Evolutionary conservation across 208 protist genomes (phyloP).

Genomic region (Acanthamoeba triangularis): DNA sequence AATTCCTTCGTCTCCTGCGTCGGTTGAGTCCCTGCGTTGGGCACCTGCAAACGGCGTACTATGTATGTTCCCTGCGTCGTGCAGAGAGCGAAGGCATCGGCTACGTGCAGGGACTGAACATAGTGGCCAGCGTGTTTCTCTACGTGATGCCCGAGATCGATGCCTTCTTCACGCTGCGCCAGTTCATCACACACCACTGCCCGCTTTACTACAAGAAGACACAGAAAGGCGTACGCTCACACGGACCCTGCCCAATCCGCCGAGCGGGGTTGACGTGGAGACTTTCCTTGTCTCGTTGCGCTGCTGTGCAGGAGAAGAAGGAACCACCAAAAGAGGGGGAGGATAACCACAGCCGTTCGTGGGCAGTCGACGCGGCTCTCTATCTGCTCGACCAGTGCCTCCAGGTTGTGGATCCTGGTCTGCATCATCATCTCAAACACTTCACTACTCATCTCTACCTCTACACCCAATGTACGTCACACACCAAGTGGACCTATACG

Average conservation of each 20-base stretch:
- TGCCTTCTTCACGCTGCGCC: conserved; percentile 86
- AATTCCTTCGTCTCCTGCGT: no score
- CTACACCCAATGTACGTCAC: conserved; percentile 71
- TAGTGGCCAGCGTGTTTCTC: conserved; percentile 87
- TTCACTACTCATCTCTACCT: conserved; percentile 76
- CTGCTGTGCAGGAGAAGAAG: background rate
- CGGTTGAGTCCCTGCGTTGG: background rate
- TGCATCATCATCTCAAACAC: conserved; percentile 71
- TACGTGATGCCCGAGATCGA: conserved; percentile 92
- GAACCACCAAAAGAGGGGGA: background rate
- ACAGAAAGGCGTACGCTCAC: background rate
- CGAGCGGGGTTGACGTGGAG: background rate
- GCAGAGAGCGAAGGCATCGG: conserved; percentile 46
- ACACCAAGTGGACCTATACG: background rate
- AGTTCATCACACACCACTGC: conserved; percentile 80
- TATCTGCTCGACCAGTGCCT: conserved; percentile 72
- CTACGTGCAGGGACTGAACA: conserved; percentile 92
- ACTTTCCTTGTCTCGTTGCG: background rate
- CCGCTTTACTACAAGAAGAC: conserved; percentile 82
- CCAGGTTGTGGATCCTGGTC: conserved; percentile 72
- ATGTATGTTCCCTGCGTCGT: background rate
- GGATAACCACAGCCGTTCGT: background rate
- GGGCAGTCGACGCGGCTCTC: background rate
- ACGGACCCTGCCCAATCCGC: background rate
- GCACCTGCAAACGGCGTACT: background rate